Conservation (phyloP, 495 filamentous ascomycete species). For the Bryoglossum gracile region DNA sequence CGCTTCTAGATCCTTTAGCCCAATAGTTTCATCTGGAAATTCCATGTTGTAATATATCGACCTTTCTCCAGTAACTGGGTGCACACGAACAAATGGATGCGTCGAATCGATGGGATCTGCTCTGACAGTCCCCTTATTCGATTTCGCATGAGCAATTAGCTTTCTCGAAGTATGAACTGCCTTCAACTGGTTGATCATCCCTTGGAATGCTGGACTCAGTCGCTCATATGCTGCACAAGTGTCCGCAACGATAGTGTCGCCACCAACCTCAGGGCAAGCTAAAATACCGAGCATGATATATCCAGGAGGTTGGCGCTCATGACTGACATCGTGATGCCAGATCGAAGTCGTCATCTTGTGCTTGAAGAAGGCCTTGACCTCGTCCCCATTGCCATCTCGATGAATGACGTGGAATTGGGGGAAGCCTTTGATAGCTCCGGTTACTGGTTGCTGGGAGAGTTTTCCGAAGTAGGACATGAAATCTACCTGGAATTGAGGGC, state of each 20-base stretch:
- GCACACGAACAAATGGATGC: slow-evolving; percentile 58
- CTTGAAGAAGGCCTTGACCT: slow-evolving; percentile 47
- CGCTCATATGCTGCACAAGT: slow-evolving; percentile 31
- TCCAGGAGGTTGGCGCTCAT: slow-evolving; percentile 50
- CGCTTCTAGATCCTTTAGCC: slow-evolving; percentile 39
- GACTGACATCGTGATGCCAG: slow-evolving; percentile 57
- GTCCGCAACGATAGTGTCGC: slow-evolving; percentile 31
- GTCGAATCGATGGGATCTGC: slow-evolving; percentile 28
- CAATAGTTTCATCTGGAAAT: slow-evolving; percentile 29
- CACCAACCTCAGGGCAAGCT: slow-evolving; percentile 46
- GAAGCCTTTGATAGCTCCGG: slow-evolving; percentile 43
- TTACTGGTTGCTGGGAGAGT: slow-evolving; percentile 53
- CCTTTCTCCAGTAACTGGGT: slow-evolving; percentile 63
- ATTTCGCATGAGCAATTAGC: slow-evolving; percentile 27
- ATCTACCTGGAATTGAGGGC: slow-evolving; percentile 37
- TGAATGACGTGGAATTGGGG: slow-evolving; percentile 56
- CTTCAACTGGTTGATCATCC: slow-evolving; percentile 26
- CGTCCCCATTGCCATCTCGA: slow-evolving; percentile 48
- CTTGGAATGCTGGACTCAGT: slow-evolving; percentile 29
- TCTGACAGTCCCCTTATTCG: slow-evolving; percentile 28
- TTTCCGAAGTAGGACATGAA: slow-evolving; percentile 55
- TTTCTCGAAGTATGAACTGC: slow-evolving; percentile 31
- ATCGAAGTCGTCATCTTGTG: slow-evolving; percentile 48
- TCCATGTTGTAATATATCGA: slow-evolving; percentile 58
- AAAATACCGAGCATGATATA: slow-evolving; percentile 52